Conservation (phyloP, 768 basidiomycete species). For the Naematelia aurantialba region DNA sequence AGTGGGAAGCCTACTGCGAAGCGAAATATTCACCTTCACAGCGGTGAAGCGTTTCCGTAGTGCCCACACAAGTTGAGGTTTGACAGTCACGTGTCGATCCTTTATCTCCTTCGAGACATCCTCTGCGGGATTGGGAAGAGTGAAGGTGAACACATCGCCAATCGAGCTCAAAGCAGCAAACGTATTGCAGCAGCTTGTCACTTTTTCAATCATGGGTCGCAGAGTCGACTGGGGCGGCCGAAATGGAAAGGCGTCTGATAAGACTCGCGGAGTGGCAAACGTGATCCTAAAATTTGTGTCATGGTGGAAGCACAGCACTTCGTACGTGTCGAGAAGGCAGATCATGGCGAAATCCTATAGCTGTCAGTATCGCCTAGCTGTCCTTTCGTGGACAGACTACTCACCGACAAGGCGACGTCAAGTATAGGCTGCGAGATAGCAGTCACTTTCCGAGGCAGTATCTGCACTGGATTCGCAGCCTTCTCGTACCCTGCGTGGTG, state of each 20-base stretch:
- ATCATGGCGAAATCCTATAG: conserved; percentile 73
- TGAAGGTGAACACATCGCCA: conserved; percentile 89
- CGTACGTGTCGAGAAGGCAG: conserved; percentile 70
- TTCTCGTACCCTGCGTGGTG: conserved; percentile 66
- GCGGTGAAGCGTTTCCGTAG: conserved; percentile 79
- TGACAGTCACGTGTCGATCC: conserved; percentile 53
- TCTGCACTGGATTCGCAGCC: conserved; percentile 66
- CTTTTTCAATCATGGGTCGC: conserved; percentile 69
- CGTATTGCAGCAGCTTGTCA: conserved; percentile 70
- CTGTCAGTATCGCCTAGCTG: conserved; percentile 4
- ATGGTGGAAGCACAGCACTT: conserved; percentile 79
- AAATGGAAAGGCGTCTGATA: conserved; percentile 69
- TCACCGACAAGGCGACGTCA: conserved; percentile 69
- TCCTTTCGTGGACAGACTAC: conserved; percentile 38
- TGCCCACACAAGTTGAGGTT: conserved; percentile 88
- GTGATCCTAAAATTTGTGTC: conserved; percentile 70
- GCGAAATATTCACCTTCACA: conserved; percentile 58
- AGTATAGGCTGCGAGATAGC: conserved; percentile 67
- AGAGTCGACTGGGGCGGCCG: conserved; percentile 72
- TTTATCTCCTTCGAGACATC: conserved; percentile 49
- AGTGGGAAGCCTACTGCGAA: neutral
- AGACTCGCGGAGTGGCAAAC: conserved; percentile 77
- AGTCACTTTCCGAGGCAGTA: conserved; percentile 74
- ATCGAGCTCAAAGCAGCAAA: conserved; percentile 78
- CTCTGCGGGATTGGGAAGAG: conserved; percentile 51